phyloP scores from a whole-genome alignment of 177 flowering plant species.

The Tripterygium wilfordii region DNA sequence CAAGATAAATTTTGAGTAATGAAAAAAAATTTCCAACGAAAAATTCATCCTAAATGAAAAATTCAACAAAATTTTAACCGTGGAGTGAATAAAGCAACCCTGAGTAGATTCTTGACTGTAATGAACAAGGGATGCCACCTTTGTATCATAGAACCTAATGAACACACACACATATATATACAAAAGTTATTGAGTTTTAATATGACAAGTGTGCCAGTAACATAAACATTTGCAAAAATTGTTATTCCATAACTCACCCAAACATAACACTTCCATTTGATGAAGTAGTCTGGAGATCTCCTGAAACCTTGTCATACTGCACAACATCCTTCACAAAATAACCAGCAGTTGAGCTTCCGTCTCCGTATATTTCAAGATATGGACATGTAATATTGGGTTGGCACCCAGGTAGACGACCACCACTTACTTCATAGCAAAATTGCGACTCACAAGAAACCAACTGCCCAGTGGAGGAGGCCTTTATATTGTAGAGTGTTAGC shows the following conservation, averaged over 20 bases:
- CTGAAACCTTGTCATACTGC: conserved; percentile 52
- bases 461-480: conserved; percentile 48
- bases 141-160: too few species aligned
- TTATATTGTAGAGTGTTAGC: conserved; percentile 62
- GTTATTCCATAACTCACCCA: conserved; percentile 87
- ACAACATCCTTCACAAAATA: conserved; percentile 70
- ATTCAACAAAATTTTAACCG: too few species aligned
- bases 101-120: too few species aligned
- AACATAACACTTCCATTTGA: conserved; percentile 71
- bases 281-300: conserved; percentile 49
- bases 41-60: too few species aligned
- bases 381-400: conserved; percentile 44
- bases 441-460: conserved; percentile 55
- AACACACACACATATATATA: too few species aligned
- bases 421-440: conserved; percentile 49
- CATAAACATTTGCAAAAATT: too few species aligned
- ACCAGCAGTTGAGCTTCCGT: conserved; percentile 85
- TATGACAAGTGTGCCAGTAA: too few species aligned
- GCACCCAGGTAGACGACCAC: conserved; percentile 46
- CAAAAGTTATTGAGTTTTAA: too few species aligned
- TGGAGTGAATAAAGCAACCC: too few species aligned
- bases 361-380: conserved; percentile 74
- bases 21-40: too few species aligned
- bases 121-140: too few species aligned
- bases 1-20: too few species aligned